Base-by-base conservation (phyloP, 192 early-diverging fungal species). In the Backusella mclennaniae region DNA sequence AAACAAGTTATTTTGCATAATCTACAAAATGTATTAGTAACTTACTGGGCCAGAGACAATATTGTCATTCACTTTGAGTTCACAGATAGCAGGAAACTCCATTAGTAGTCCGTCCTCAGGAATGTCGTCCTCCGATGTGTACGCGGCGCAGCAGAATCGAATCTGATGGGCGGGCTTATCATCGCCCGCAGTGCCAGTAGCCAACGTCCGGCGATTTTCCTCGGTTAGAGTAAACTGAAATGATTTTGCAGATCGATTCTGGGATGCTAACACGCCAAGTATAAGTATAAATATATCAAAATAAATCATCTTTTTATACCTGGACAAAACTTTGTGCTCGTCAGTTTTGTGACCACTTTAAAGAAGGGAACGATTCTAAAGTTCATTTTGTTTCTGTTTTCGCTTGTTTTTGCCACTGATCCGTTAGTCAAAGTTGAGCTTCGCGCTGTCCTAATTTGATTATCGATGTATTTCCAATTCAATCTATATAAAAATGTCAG, bases 11-110 rank as follows among this genome's bases (percentile, higher is more conserved):
- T 2, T 39, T 39, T 39, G 11, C 38, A 39, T 38, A 8, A 38
- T 38, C 36, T 38, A 38, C 36, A 26, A 26, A 38, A 38, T 38
- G 36, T 8, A 38, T 38, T 38, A 8, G 9, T 6, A 23, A 33
- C 53, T 73, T 74, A 74, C 73, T 15, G 17, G 35, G 1, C 73
- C 73, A 17, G 35, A 35, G 41, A 74, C 66, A 0, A 74, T 38
- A 41, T 42, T 56, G 19, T 38, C 73, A 66, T 74, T 74, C 14
- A 74, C 52, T 39, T 41, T 74, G 9, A 74, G 21, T 66, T 74
- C 73, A 66, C 73, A 74, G 4, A 74, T 74, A 6, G 2, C 1
- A 7, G 73, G 73, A n/a, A 74, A 74, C 23, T 74, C 73, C n/a
- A 74, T 23, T 4, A 4, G 26, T 3, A 73, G 3, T 1, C 42